Evolutionary conservation across 2,329 filamentous ascomycete species (phyloP).

Genomic region (Fusarium oxysporum): DNA sequence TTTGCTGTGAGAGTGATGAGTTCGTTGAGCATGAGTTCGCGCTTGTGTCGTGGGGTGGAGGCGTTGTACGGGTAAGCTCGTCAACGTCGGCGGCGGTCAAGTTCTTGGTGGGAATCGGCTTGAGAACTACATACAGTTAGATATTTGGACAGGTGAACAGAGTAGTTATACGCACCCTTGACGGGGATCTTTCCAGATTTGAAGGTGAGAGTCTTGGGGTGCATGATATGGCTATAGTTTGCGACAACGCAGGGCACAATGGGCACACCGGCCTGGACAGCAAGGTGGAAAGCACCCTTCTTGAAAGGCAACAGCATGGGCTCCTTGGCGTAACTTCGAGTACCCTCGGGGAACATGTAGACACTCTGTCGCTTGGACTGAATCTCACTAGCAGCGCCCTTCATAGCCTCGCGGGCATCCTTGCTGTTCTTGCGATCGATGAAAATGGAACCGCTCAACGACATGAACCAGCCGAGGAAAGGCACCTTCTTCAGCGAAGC

Average conservation of each 20-base stretch:
- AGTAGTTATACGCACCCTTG: slow-evolving; percentile 68
- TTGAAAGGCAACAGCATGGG: slow-evolving; percentile 94
- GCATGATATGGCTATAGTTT: slow-evolving; percentile 81
- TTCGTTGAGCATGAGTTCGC: slow-evolving; percentile 81
- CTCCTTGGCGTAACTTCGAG: slow-evolving; percentile 86
- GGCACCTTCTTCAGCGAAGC: slow-evolving; percentile 81
- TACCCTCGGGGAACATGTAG: slow-evolving; percentile 93
- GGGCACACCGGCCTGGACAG: slow-evolving; percentile 91
- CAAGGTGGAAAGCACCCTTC: slow-evolving; percentile 97
- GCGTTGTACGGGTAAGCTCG: slow-evolving; percentile 72
- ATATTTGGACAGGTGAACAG: not conserved
- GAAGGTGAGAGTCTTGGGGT: slow-evolving; percentile 73
- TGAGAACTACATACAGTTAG: slow-evolving; percentile 68
- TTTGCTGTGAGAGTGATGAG: slow-evolving; percentile 65
- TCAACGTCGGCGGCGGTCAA: slow-evolving; percentile 83
- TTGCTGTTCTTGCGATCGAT: slow-evolving; percentile 90
- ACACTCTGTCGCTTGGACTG: slow-evolving; percentile 77
- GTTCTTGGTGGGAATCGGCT: slow-evolving; percentile 81
- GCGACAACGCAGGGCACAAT: slow-evolving; percentile 87
- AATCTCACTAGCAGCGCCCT: slow-evolving; percentile 85
- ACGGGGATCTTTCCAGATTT: slow-evolving; percentile 77
- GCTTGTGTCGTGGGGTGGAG: too few relatives aligned
- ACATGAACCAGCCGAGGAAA: slow-evolving; percentile 95
- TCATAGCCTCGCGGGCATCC: slow-evolving; percentile 87
- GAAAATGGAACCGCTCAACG: slow-evolving; percentile 89